A percentile compares a stretch with the other conserved stretches of the same genome.
Evolutionary conservation across 345 rosid genomes (phyloP).

Genomic region (Conringia planisiliqua): DNA sequence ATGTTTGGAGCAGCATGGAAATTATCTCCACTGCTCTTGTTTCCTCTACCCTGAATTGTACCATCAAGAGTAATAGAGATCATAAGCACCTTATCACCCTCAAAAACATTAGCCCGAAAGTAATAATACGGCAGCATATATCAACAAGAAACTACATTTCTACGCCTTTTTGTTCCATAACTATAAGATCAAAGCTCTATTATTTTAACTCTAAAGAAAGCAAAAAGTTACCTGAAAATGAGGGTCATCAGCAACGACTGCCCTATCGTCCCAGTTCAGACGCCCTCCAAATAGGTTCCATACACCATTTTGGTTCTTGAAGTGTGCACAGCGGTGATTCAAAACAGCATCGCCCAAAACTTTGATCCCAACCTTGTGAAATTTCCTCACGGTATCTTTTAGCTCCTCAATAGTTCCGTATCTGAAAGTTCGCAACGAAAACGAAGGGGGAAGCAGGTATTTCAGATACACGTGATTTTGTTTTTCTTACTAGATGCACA

Average conservation of each 20-base stretch:
- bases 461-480: background rate
- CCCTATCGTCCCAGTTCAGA: slow-evolving; percentile 91
- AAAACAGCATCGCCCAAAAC: slow-evolving; percentile 93
- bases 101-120: background rate
- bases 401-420: slow-evolving; percentile 85
- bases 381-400: slow-evolving; percentile 61
- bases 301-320: slow-evolving; percentile 75
- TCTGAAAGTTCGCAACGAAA: slow-evolving; percentile 38
- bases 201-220: background rate
- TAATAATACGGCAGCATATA: background rate
- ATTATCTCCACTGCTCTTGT: slow-evolving; percentile 95
- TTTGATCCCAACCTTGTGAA: slow-evolving; percentile 71
- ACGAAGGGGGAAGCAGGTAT: background rate
- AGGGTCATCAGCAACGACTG: slow-evolving; percentile 93
- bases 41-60: slow-evolving; percentile 79
- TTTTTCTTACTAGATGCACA: background rate
- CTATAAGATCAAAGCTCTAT: slow-evolving; percentile 6
- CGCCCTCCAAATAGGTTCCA: slow-evolving; percentile 97
- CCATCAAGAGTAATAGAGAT: background rate
- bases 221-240: slow-evolving; percentile 74
- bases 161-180: background rate
- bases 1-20: slow-evolving; percentile 99
- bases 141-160: background rate
- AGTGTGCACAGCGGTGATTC: slow-evolving; percentile 95
- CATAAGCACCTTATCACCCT: background rate